Percentiles rank a stretch among this genome's conserved stretches.
These are phyloP conservation scores for Pogostemon cablin DNA, from an alignment of 257 asterid genomes.

Conservation along the genomic window DNA sequence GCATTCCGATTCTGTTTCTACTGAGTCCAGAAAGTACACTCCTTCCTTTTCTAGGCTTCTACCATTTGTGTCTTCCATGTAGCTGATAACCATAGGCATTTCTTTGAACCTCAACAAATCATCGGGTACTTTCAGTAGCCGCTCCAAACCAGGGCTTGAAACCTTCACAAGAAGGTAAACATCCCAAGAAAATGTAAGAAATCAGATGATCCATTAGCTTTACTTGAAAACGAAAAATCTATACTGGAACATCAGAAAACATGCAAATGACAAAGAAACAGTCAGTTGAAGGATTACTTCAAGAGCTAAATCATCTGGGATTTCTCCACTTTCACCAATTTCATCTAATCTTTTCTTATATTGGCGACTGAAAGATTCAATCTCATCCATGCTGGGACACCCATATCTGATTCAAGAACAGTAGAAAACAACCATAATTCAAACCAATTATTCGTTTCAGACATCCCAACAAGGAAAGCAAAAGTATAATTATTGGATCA, in stretches of 20 bases:
- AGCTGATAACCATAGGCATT: slow-evolving; percentile 74
- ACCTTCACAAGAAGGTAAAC: slow-evolving; percentile 52
- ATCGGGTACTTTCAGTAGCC: slow-evolving; percentile 80
- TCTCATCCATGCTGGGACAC: slow-evolving; percentile 78
- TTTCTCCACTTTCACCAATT: slow-evolving; percentile 70
- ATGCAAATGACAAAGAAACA: slow-evolving; percentile 13
- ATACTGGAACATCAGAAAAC: background rate
- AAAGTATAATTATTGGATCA: slow-evolving; percentile 3
- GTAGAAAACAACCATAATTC: slow-evolving; percentile 11
- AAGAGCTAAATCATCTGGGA: slow-evolving; percentile 86
- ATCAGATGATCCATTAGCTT: background rate
- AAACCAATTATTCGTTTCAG: background rate
- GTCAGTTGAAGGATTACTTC: slow-evolving; percentile 52
- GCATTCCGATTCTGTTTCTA: slow-evolving; percentile 61
- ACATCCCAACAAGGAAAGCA: slow-evolving; percentile 16
- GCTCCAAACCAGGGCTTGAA: slow-evolving; percentile 87
- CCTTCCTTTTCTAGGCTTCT: slow-evolving; percentile 50
- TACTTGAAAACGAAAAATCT: background rate
- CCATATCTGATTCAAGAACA: slow-evolving; percentile 60
- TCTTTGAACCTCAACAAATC: slow-evolving; percentile 77
- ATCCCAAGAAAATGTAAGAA: background rate
- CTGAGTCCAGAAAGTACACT: slow-evolving; percentile 60
- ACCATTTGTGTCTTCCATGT: slow-evolving; percentile 45
- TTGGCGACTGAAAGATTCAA: slow-evolving; percentile 69
- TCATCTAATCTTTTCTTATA: slow-evolving; percentile 73